Percentiles rank a stretch among this genome's conserved stretches.
Evolutionary conservation across 176 grass and related monocot genomes (phyloP).

Genomic region (Oryza glaberrima): DNA sequence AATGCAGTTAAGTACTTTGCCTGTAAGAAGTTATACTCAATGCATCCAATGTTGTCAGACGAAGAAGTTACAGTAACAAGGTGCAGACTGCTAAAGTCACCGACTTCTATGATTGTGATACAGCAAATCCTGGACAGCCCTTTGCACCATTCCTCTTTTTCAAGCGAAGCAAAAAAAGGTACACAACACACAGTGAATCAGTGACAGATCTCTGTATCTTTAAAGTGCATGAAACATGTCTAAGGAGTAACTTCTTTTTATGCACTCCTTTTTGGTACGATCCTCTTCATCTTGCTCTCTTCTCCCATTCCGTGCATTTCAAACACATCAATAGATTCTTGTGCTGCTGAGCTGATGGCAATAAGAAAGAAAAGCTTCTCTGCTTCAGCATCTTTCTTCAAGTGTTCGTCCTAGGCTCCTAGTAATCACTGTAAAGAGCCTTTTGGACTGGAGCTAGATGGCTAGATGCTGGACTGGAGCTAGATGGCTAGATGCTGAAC

Average conservation of each 20-base stretch:
- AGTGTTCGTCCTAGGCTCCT: not conserved
- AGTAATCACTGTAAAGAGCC: not conserved
- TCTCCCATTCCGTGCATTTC: not conserved
- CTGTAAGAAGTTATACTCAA: constrained; percentile 1
- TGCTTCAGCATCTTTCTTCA: not conserved
- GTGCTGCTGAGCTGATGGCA: constrained; percentile 18
- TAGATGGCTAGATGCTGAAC: constrained; percentile 21
- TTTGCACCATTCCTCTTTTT: not conserved
- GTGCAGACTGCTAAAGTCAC: not conserved
- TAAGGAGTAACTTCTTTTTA: constrained; percentile 20
- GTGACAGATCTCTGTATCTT: constrained; percentile 14
- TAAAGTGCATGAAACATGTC: constrained; percentile 37
- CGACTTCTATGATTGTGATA: not conserved
- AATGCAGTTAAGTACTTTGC: not conserved
- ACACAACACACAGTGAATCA: not conserved
- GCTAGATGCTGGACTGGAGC: not conserved
- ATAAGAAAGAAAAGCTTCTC: not conserved
- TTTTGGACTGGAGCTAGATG: constrained; percentile 4
- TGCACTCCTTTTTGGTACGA: not conserved
- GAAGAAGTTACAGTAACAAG: not conserved
- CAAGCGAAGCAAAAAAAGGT: constrained; percentile 7
- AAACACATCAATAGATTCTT: constrained; percentile 26
- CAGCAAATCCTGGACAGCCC: not conserved
- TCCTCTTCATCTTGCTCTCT: not conserved
- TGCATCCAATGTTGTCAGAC: not conserved